Evolutionary conservation across 805 yeast genomes (phyloP).

Genomic region (Helenozyma baotianmanensis): DNA sequence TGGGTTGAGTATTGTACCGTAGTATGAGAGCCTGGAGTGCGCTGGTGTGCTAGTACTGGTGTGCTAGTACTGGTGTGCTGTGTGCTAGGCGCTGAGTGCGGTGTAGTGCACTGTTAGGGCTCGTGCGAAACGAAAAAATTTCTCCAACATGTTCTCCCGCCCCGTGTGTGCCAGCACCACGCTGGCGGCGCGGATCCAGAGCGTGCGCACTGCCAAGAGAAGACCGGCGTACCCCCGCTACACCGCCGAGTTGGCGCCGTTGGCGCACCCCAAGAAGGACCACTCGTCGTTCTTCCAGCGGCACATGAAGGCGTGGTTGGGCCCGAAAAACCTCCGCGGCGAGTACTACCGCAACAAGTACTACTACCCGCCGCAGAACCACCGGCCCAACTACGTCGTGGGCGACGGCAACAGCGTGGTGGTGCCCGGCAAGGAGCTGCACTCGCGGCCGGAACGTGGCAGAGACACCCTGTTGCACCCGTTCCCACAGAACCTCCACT

Average conservation of each 20-base stretch:
- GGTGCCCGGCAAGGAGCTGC: slow-evolving; percentile 19
- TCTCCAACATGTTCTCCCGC: slow-evolving; percentile 10
- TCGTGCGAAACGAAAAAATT: too few species aligned
- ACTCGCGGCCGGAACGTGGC: slow-evolving; percentile 9
- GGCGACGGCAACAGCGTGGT: slow-evolving; percentile 42
- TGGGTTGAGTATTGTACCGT: too few species aligned
- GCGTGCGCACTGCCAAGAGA: slow-evolving; percentile 20
- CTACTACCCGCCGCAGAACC: slow-evolving; percentile 60
- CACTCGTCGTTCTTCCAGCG: slow-evolving; percentile 52
- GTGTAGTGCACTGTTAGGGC: too few species aligned
- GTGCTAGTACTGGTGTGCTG: too few species aligned
- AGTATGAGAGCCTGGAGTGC: too few species aligned
- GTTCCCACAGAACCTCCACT: slow-evolving; percentile 70
- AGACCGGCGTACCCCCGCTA: slow-evolving; percentile 33
- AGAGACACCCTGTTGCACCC: slow-evolving; percentile 53
- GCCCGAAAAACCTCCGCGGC: slow-evolving; percentile 80
- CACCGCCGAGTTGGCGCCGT: slow-evolving; percentile 27
- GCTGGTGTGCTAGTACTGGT: too few species aligned
- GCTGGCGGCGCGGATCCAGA: slow-evolving; percentile 14
- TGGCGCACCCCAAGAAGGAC: slow-evolving; percentile 33
- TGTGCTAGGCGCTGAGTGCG: too few species aligned
- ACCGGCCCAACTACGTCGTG: slow-evolving; percentile 67
- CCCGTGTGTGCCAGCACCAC: slow-evolving; percentile 8
- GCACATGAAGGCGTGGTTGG: slow-evolving; percentile 70
- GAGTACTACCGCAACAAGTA: slow-evolving; percentile 76